Base-by-base conservation (phyloP, 805 yeast species). In the Myxozyma geophila region DNA sequence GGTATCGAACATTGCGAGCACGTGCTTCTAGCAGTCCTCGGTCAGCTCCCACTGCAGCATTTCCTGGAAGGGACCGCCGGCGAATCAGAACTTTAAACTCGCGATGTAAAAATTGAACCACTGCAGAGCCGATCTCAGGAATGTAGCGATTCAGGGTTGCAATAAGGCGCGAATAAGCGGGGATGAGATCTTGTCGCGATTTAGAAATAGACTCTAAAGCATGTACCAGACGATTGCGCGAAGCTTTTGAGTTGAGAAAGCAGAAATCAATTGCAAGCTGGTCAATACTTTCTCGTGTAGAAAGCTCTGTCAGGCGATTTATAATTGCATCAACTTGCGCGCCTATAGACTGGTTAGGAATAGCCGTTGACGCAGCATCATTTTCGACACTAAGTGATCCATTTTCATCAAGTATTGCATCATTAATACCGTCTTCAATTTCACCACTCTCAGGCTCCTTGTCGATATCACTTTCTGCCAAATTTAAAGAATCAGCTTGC, bases 241-340 rank as follows among this genome's bases (percentile, higher is more conserved):
- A 85, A 0, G 95, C 92, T 73, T 87, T 90, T 71, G 89, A 89
- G 72, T 87, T 83, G 28, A 90, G 74, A 8, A 75, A 58, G 10
- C 73, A 67, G 62, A 70, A 76, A 35, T 75, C 77, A 15, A 72
- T 39, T 1, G 79, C 77, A 8, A 71, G 53, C 21, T 67, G 68
- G 35, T 80, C 78, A 19, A 72, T 71, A 8, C 50, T 40, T 2
- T 73, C 75, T 10, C 71, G 64, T 10, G 58, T 60, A 12, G 52
- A 49, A 28, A 67, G 43, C 15, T 58, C 63, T 2, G 64, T 59
- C 4, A 70, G 60, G 9, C 66, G 56, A 17, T 46, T 35, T 33
- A 69, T 49, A 43, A 69, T 58, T 9, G 35, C 21, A 57, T 69
- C 71, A 19, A 69, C 59, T 50, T 66, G 73, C 7, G 64, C 67